phyloP scores from a whole-genome alignment of 371 early-diverging fungal species.

The Apophysomyces trapeziformis region DNA sequence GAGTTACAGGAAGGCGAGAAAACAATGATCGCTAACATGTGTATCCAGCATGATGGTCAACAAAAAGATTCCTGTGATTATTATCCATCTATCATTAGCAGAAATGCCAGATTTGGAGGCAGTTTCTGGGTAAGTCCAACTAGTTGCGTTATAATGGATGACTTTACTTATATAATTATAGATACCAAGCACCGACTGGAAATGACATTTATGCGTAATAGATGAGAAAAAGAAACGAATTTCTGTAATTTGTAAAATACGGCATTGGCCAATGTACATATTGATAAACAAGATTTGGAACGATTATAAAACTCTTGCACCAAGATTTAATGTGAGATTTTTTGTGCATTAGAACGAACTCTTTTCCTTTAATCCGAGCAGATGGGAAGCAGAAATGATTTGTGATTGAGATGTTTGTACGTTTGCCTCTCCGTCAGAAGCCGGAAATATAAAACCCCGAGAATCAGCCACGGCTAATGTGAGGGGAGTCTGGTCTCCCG shows the following conservation, averaged over 20 bases:
- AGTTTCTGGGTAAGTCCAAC: constrained; percentile 32
- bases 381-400: no score
- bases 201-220: constrained; percentile 32
- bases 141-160: not conserved
- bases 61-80: constrained; percentile 46
- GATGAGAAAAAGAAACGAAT: not conserved
- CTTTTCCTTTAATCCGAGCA: no score
- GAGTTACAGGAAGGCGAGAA: not conserved
- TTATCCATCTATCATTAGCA: constrained; percentile 40
- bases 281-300: constrained; percentile 3
- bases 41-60: constrained; percentile 38
- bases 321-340: no score
- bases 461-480: no score
- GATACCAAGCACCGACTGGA: constrained; percentile 46
- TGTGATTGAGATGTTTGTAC: no score
- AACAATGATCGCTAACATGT: not conserved
- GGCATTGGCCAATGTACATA: not conserved
- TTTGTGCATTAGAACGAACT: no score
- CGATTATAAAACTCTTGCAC: no score
- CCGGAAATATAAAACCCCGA: not conserved
- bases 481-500: not conserved
- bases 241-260: constrained; percentile 1
- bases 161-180: not conserved
- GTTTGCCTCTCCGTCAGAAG: no score
- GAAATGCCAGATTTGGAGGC: constrained; percentile 42